phyloP scores from a whole-genome alignment of 2,329 filamentous ascomycete species.

The Cercospora sesami region DNA sequence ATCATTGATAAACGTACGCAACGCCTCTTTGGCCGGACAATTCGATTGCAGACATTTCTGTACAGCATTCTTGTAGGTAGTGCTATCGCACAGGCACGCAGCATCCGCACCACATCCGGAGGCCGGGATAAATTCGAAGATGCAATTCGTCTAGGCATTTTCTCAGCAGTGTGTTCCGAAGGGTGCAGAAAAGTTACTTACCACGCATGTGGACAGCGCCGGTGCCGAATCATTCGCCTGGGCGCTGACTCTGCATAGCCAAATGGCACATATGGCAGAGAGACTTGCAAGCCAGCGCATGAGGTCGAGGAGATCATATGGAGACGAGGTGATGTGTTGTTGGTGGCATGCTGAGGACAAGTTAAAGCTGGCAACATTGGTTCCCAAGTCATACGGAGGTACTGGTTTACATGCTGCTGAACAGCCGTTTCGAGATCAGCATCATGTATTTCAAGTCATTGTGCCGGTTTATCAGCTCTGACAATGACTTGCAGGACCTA shows the following conservation, averaged over 20 bases:
- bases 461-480: background rate
- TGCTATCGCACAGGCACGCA: slow-evolving; percentile 7
- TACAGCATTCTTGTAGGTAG: background rate
- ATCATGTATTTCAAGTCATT: background rate
- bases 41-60: slow-evolving; percentile 14
- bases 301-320: background rate
- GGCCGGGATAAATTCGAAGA: slow-evolving; percentile 8
- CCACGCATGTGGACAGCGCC: slow-evolving; percentile 11
- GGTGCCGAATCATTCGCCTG: background rate
- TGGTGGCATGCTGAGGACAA: background rate
- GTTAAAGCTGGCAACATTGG: background rate
- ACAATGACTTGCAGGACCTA: background rate
- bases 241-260: background rate
- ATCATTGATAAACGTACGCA: slow-evolving; percentile 1
- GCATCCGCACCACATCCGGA: slow-evolving; percentile 22
- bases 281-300: background rate
- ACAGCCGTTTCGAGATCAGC: background rate
- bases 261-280: background rate
- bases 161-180: background rate
- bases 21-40: slow-evolving; percentile 11
- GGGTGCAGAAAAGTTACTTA: background rate
- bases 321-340: background rate
- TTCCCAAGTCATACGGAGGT: background rate
- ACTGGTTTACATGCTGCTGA: background rate
- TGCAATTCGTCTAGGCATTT: slow-evolving; percentile 8